Evolutionary conservation across 345 rosid species (phyloP).

Genomic region (Nasturtium officinale): DNA sequence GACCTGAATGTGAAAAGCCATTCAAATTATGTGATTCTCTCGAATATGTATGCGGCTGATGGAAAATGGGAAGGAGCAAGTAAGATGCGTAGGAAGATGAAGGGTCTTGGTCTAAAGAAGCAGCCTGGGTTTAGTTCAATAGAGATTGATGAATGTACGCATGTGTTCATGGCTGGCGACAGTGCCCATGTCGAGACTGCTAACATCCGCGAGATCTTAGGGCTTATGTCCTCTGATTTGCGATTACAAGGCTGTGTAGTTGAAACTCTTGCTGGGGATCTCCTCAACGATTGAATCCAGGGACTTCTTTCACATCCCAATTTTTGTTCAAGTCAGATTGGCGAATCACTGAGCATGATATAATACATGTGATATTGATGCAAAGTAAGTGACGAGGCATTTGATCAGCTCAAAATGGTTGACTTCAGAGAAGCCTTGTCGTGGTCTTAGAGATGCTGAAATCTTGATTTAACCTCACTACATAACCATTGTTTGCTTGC

Average conservation of each 20-base stretch:
- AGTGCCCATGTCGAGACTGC: conserved; percentile 53
- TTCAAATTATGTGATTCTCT: conserved; percentile 67
- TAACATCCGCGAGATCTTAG: conserved; percentile 50
- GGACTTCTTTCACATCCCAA: not conserved
- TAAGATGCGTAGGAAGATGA: conserved; percentile 70
- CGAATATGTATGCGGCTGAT: conserved; percentile 71
- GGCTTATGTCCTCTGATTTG: conserved; percentile 53
- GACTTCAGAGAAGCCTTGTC: too few relatives aligned
- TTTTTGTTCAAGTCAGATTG: conserved; percentile 6
- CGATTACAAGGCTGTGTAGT: conserved; percentile 43
- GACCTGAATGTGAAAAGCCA: conserved; percentile 55
- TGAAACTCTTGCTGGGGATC: conserved; percentile 29
- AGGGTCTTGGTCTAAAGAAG: conserved; percentile 67
- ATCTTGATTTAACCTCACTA: too few relatives aligned
- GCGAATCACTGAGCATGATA: not conserved
- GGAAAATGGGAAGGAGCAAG: conserved; percentile 79
- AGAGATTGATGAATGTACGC: conserved; percentile 58
- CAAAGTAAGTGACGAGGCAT: not conserved
- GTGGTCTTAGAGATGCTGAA: too few relatives aligned
- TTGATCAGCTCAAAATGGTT: not conserved
- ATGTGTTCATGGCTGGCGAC: conserved; percentile 74
- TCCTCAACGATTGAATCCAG: conserved; percentile 10
- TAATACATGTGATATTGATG: not conserved
- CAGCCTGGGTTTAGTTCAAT: conserved; percentile 72
- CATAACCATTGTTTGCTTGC: too few relatives aligned